Evolutionary conservation across 2,329 filamentous ascomycete species (phyloP).

Genomic region (Hypoxylon sp.): DNA sequence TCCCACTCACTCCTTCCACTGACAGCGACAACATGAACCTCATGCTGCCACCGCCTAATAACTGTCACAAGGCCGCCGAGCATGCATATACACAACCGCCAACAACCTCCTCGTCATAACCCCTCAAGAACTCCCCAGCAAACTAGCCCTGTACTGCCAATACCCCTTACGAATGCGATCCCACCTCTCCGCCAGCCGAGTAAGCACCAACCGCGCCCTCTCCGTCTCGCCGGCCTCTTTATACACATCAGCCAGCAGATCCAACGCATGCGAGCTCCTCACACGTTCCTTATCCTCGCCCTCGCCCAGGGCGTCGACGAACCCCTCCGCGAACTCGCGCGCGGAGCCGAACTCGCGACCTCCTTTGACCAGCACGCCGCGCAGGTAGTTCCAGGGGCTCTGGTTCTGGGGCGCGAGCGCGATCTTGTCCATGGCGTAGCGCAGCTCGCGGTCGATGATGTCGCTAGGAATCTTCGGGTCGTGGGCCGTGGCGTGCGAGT

Average conservation of each 20-base stretch:
- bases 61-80: too few relatives aligned
- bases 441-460: conserved; percentile 77
- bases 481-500: conserved; percentile 58
- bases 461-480: conserved; percentile 67
- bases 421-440: conserved; percentile 78
- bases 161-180: conserved; percentile 92
- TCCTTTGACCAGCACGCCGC: conserved; percentile 76
- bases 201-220: conserved; percentile 74
- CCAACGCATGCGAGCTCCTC: conserved; percentile 72
- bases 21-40: too few relatives aligned
- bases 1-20: too few relatives aligned
- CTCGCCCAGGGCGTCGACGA: conserved; percentile 58
- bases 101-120: too few relatives aligned
- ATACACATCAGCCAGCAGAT: conserved; percentile 76
- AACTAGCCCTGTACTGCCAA: conserved; percentile 79
- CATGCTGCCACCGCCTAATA: too few relatives aligned
- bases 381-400: conserved; percentile 91
- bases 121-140: too few relatives aligned
- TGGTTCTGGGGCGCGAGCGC: conserved; percentile 88
- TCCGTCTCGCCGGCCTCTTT: conserved; percentile 63
- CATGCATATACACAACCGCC: too few relatives aligned
- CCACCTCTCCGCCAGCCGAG: conserved; percentile 81
- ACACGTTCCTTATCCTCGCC: conserved; percentile 58
- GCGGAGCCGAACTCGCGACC: conserved; percentile 58
- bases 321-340: conserved; percentile 59